phyloP scores from a whole-genome alignment of 2,329 filamentous ascomycete species.

The Westerdykella aurantiaca region DNA sequence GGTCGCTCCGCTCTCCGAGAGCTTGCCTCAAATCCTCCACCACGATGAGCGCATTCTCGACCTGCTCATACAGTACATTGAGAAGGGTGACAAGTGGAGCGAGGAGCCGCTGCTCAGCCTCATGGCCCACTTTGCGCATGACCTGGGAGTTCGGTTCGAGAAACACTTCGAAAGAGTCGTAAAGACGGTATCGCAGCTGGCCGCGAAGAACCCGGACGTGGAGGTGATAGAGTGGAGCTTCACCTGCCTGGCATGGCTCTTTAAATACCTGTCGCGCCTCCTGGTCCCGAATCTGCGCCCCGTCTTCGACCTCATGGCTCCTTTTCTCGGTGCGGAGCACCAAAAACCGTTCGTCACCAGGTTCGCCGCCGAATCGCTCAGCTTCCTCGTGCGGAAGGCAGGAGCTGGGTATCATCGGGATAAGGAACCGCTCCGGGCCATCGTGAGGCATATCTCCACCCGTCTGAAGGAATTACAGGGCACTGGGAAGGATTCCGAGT shows the following conservation, averaged over 20 bases:
- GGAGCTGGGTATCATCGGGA: conserved; percentile 72
- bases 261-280: conserved; percentile 91
- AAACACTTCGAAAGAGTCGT: conserved; percentile 76
- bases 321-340: conserved; percentile 73
- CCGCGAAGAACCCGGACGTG: conserved; percentile 68
- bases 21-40: conserved; percentile 84
- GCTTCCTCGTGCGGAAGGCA: conserved; percentile 86
- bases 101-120: conserved; percentile 83
- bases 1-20: conserved; percentile 75
- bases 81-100: conserved; percentile 68
- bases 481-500: conserved; percentile 59
- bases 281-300: conserved; percentile 80
- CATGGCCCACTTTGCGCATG: conserved; percentile 90
- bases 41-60: conserved; percentile 82
- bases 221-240: conserved; percentile 99
- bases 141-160: conserved; percentile 81
- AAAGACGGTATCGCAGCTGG: conserved; percentile 68
- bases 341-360: conserved; percentile 83
- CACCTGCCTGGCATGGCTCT: conserved; percentile 85
- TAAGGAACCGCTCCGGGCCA: conserved; percentile 57
- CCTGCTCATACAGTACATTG: conserved; percentile 68
- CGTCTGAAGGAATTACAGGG: conserved; percentile 56
- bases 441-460: conserved; percentile 66
- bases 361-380: conserved; percentile 91
- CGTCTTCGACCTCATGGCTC: conserved; percentile 74